Conservation (phyloP, 1,284 basidiomycete species). For the Microbotryum scabiosae region DNA sequence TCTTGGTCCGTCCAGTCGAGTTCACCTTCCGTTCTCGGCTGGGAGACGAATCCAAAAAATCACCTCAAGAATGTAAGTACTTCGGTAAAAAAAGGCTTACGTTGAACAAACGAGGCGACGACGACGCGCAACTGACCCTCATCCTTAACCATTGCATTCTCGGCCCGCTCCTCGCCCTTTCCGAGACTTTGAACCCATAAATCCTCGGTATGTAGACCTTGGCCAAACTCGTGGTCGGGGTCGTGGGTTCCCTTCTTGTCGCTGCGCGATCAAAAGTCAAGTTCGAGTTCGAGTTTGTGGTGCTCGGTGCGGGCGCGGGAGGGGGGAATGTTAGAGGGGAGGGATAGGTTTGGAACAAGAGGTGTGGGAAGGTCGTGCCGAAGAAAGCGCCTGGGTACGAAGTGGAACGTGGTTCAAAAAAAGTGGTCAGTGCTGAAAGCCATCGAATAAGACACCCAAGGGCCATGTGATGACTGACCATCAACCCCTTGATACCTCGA, state of each 20-base stretch:
- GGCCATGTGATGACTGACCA: no score
- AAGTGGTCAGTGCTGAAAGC: background rate
- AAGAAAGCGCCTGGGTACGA: conserved; percentile 78
- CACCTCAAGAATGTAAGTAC: no score
- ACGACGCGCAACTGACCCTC: conserved; percentile 53
- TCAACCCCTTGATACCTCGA: conserved; percentile 94
- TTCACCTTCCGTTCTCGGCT: conserved; percentile 28
- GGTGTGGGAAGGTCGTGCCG: conserved; percentile 93
- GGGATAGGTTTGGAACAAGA: conserved; percentile 90
- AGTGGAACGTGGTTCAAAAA: no score
- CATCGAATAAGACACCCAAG: background rate
- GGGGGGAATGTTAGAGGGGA: conserved; percentile 9
- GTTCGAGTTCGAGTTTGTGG: background rate
- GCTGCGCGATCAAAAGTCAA: background rate
- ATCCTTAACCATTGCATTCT: conserved; percentile 88
- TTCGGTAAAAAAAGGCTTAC: background rate
- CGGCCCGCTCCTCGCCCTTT: conserved; percentile 70
- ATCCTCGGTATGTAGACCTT: conserved; percentile 87
- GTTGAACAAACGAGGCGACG: background rate
- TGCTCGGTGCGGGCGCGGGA: conserved; percentile 4
- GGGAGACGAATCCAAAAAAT: no score
- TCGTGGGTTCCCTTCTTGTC: conserved; percentile 24
- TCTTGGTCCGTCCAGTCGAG: conserved; percentile 23
- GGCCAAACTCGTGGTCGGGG: conserved; percentile 52
- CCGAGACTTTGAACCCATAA: conserved; percentile 62